These are phyloP conservation scores for Phytophthora foliorum DNA, from an alignment of 352 stramenopile species.

Conservation along the genomic window DNA sequence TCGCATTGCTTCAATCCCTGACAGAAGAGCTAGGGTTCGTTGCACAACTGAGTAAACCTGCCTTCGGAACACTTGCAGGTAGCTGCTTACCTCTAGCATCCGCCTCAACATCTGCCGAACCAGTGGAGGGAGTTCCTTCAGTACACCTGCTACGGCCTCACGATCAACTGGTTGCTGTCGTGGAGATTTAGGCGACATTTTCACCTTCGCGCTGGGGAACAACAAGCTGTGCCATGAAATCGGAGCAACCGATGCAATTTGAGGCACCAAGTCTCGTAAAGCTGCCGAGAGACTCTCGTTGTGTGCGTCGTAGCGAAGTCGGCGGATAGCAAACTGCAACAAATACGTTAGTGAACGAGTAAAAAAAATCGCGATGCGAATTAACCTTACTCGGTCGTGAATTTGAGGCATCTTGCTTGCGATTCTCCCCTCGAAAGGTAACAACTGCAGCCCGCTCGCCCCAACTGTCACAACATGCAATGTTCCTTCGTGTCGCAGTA, in stretches of 20 bases:
- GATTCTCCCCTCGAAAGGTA: slow-evolving; percentile 36
- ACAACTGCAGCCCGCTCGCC: slow-evolving; percentile 36
- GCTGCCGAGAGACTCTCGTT: slow-evolving; percentile 23
- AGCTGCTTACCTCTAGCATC: slow-evolving; percentile 23
- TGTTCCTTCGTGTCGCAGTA: slow-evolving; percentile 39
- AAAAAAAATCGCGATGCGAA: background rate
- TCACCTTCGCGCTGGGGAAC: background rate
- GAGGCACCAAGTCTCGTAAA: slow-evolving; percentile 43
- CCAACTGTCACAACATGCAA: slow-evolving; percentile 28
- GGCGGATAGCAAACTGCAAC: slow-evolving; percentile 57
- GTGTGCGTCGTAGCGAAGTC: slow-evolving; percentile 43
- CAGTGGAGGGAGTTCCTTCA: slow-evolving; percentile 21
- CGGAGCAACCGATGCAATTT: slow-evolving; percentile 51
- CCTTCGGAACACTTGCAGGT: background rate
- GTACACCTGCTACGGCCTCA: slow-evolving; percentile 1
- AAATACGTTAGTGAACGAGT: background rate
- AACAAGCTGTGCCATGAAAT: slow-evolving; percentile 43
- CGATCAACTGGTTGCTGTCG: slow-evolving; percentile 14
- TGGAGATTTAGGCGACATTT: slow-evolving; percentile 22
- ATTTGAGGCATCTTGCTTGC: slow-evolving; percentile 18
- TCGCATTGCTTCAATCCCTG: slow-evolving; percentile 12
- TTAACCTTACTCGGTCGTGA: slow-evolving; percentile 26
- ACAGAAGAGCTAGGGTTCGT: slow-evolving; percentile 18
- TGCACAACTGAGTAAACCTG: background rate
- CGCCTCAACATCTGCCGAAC: slow-evolving; percentile 25